phyloP scores from a whole-genome alignment of 1,284 basidiomycete species.

The Cryptococcus sp. region DNA sequence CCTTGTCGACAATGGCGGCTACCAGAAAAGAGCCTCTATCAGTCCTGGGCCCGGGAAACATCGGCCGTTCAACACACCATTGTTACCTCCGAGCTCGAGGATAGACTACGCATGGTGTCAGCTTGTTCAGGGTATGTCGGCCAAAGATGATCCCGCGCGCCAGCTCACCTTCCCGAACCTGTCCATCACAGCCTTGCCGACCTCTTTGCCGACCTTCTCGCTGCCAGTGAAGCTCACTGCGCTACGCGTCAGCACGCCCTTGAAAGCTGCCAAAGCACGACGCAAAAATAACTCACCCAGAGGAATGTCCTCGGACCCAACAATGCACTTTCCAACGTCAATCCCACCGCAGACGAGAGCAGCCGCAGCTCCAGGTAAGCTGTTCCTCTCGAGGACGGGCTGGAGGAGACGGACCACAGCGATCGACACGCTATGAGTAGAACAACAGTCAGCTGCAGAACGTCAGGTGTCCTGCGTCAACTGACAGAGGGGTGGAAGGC shows the following conservation, averaged over 20 bases:
- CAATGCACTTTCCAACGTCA: conserved; percentile 73
- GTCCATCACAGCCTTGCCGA: conserved; percentile 74
- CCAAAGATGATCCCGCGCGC: not conserved
- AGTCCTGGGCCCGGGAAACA: too few species aligned
- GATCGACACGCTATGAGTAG: conserved; percentile 54
- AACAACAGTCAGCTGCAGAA: conserved; percentile 23
- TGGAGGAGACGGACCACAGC: conserved; percentile 82
- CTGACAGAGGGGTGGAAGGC: conserved; percentile 76
- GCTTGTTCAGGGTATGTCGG: not conserved
- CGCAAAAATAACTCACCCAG: conserved; percentile 51
- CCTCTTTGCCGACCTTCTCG: conserved; percentile 76
- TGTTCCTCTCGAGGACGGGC: conserved; percentile 73
- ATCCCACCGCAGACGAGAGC: conserved; percentile 78
- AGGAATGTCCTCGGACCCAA: conserved; percentile 68
- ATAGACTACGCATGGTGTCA: conserved; percentile 56
- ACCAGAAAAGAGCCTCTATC: not conserved
- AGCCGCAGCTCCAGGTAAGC: conserved; percentile 76
- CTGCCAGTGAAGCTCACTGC: conserved; percentile 88
- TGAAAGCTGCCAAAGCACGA: not conserved
- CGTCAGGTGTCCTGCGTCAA: not conserved
- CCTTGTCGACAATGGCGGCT: conserved; percentile 77
- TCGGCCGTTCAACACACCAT: too few species aligned
- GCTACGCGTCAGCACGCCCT: conserved; percentile 1
- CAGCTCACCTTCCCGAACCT: conserved; percentile 43
- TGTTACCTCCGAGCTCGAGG: conserved; percentile 93